Base-by-base conservation (phyloP, 257 asterid genomes). In the Gardenia jasminoides region DNA sequence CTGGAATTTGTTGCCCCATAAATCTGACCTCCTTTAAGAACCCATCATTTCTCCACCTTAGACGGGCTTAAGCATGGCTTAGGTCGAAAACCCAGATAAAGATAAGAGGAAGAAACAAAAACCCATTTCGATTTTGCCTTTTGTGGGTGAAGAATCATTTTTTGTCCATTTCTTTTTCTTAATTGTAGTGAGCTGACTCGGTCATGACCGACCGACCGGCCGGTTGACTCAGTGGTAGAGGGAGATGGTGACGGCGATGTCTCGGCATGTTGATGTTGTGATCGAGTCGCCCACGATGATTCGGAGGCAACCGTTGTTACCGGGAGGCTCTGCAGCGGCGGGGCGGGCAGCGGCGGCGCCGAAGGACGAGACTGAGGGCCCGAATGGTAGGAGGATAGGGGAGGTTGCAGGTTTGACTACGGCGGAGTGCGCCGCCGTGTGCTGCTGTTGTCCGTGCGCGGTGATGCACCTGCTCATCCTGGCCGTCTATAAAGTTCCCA, bases 401-500 rank as follows among this genome's bases (percentile, higher is more conserved):
- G 98, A 93, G 87, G 85, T 90, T 24, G 97, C 92, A 8, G 98
- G 98, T 3, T 92, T 93, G 1, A 89, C 98, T 31, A 65, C 94
- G 81, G 98, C 98, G 47, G 96, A 85, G 88, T 94, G 84, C 92
- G 96, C 97, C 59, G 97, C 93, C 76, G 91, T 94, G 78, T 87
- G 92, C 76, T 94, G 98, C 85, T 92, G 98, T 86, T 89, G 92
- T 69, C 97, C 98, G 1, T 88, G 92, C 81, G 88, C 88, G 46
- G 44, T 92, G 72, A 85, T 87, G 76, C 80, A 92, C 70, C 83
- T 94, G 41, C 50, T 92, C 10, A 87, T 92, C 52, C 72, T 90
- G 78, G 95, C 93, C 26, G 90, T 84, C 13, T 94, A 90, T 86
- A 92, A 83, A 84, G 80, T 94, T 7, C 98, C 98, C 67, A 87